A percentile compares a stretch with the other conserved stretches of the same genome.
phyloP scores from a whole-genome alignment of 2,329 filamentous ascomycete species.

The Arthrobotrys megalospora region DNA sequence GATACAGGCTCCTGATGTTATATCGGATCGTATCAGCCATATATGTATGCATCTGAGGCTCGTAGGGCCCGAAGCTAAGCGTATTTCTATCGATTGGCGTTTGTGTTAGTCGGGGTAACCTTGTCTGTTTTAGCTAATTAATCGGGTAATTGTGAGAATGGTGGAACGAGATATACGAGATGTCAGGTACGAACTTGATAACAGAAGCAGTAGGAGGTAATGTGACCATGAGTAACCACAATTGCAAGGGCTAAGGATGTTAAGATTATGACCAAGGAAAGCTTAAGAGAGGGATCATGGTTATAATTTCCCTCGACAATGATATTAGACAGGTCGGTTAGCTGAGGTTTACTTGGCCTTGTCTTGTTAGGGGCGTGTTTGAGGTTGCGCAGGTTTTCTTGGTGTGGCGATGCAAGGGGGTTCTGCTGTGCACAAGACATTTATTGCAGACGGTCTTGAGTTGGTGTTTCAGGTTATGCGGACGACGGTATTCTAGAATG shows the following conservation, averaged over 20 bases:
- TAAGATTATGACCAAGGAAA: constrained; percentile 1
- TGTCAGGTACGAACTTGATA: not conserved
- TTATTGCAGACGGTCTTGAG: not conserved
- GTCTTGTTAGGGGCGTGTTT: constrained; percentile 29
- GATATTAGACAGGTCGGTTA: not conserved
- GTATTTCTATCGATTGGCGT: constrained; percentile 19
- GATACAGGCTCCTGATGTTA: not conserved
- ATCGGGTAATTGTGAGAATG: constrained; percentile 1
- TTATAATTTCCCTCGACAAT: not conserved
- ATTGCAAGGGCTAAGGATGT: not conserved
- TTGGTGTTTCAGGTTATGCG: constrained; percentile 47
- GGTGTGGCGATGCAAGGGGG: constrained; percentile 38
- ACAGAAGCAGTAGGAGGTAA: no score
- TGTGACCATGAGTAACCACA: not conserved
- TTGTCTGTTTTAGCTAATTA: not conserved
- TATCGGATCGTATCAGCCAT: not conserved
- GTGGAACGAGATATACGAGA: constrained; percentile 21
- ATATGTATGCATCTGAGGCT: constrained; percentile 1
- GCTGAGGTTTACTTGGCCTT: no score
- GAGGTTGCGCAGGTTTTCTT: constrained; percentile 31
- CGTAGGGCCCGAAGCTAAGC: constrained; percentile 14
- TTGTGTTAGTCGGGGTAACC: not conserved
- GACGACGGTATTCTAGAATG: constrained; percentile 38
- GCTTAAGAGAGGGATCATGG: not conserved
- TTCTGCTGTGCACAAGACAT: constrained; percentile 6